A percentile compares a stretch with the other conserved stretches of the same genome.
phyloP scores from a whole-genome alignment of 768 basidiomycete genomes.

The Panaeolus cyanescens region DNA sequence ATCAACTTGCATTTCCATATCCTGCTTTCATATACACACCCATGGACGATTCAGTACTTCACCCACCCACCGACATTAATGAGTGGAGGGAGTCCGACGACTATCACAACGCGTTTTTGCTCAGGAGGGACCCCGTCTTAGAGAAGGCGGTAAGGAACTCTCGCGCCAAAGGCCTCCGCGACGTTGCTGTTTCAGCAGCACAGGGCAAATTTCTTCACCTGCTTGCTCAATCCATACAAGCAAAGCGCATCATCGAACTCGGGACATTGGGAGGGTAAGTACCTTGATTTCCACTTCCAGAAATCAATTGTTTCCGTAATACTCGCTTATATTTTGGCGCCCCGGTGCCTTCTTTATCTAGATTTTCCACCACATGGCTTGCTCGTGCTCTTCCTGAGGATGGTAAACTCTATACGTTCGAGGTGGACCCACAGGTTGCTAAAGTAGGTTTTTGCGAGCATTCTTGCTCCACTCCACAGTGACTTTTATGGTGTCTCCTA shows the following conservation, averaged over 20 bases:
- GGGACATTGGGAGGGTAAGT: constrained; percentile 54
- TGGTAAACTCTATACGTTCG: background rate
- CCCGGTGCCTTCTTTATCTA: background rate
- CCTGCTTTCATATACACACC: background rate
- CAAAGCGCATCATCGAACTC: constrained; percentile 51
- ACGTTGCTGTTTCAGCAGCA: constrained; percentile 36
- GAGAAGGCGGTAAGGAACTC: constrained; percentile 28
- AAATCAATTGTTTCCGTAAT: background rate
- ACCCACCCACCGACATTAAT: background rate
- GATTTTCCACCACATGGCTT: constrained; percentile 4
- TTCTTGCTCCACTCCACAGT: background rate
- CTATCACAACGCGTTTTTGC: constrained; percentile 39
- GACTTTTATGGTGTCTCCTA: background rate
- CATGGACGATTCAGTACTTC: background rate
- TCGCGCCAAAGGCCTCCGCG: constrained; percentile 27
- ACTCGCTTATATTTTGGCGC: background rate
- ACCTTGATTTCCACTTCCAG: background rate
- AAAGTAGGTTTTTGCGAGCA: background rate
- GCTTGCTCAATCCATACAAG: constrained; percentile 40
- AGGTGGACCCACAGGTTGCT: background rate
- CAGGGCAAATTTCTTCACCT: constrained; percentile 50
- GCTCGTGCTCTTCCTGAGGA: constrained; percentile 2
- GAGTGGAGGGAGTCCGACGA: constrained; percentile 3
- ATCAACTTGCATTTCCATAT: background rate
- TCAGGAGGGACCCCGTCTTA: constrained; percentile 28